Percentiles rank a stretch among this genome's conserved stretches.
phyloP scores from a whole-genome alignment of 257 asterid species.

The Dorcoceras hygrometricum region DNA sequence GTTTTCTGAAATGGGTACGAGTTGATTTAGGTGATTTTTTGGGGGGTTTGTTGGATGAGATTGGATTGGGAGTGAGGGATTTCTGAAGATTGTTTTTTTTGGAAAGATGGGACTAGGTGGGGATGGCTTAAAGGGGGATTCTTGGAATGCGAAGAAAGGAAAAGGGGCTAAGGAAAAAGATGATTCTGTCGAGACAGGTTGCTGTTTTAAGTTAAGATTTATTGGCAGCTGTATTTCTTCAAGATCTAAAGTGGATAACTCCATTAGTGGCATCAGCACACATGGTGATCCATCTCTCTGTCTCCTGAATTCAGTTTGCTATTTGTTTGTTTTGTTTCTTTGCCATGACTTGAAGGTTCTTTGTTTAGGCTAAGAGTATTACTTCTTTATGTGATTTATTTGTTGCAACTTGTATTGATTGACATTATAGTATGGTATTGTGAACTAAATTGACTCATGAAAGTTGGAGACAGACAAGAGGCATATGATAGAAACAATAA shows the following conservation, averaged over 20 bases:
- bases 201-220: constrained; percentile 73
- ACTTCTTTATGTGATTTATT: constrained; percentile 13
- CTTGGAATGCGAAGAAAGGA: constrained; percentile 49
- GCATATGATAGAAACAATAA: neutral
- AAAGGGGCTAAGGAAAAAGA: constrained; percentile 39
- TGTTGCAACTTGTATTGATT: neutral
- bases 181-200: constrained; percentile 45
- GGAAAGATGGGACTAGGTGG: constrained; percentile 62
- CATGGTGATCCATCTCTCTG: constrained; percentile 47
- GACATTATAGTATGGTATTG: neutral
- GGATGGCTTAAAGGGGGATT: constrained; percentile 42
- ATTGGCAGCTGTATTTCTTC: constrained; percentile 86
- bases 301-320: constrained; percentile 6
- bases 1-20: constrained; percentile 40
- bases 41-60: constrained; percentile 17
- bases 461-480: neutral
- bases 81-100: constrained; percentile 36
- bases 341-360: neutral
- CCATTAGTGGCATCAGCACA: constrained; percentile 82
- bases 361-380: neutral
- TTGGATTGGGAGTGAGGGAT: constrained; percentile 16
- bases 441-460: neutral
- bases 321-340: constrained; percentile 15
- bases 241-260: constrained; percentile 96
- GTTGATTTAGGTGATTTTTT: constrained; percentile 30